Conservation (phyloP, 345 rosid genomes). For the Hibiscus syriacus region DNA sequence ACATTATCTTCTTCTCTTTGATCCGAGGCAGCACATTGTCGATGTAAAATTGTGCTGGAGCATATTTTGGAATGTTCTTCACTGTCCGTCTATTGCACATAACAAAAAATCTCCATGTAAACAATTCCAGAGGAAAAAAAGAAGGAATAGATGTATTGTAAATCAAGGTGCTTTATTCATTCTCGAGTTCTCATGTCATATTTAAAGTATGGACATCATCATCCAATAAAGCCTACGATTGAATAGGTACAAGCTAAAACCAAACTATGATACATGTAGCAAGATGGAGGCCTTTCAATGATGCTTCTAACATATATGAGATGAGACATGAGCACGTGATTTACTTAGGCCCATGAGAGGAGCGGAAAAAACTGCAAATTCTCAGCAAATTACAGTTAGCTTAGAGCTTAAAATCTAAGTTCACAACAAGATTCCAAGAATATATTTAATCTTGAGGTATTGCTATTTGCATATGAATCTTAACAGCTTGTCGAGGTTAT, state of each 20-base stretch:
- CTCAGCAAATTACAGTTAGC: neutral
- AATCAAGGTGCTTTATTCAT: neutral
- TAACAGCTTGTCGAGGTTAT: neutral
- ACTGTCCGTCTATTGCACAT: constrained; percentile 74
- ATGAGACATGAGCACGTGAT: neutral
- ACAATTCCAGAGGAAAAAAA: constrained; percentile 13
- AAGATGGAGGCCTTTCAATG: neutral
- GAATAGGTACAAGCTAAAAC: neutral
- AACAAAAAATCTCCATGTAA: constrained; percentile 10
- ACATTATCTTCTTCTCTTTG: constrained; percentile 98
- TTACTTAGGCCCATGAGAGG: neutral
- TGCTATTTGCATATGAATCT: neutral
- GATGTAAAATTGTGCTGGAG: constrained; percentile 95
- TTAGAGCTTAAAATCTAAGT: neutral
- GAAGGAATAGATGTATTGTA: neutral
- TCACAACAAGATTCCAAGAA: neutral
- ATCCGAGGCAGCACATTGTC: constrained; percentile 97
- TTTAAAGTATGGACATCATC: neutral
- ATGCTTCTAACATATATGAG: neutral
- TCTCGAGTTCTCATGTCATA: neutral
- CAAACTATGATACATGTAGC: constrained; percentile 1
- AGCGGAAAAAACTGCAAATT: neutral
- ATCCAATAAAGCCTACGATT: neutral
- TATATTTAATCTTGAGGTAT: neutral
- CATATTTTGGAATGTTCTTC: constrained; percentile 98